Evolutionary conservation across 2,329 filamentous ascomycete genomes (phyloP), one percentile per base, ranked within the genome.

Genomic region (Pseudogymnoascus sp.): DNA sequence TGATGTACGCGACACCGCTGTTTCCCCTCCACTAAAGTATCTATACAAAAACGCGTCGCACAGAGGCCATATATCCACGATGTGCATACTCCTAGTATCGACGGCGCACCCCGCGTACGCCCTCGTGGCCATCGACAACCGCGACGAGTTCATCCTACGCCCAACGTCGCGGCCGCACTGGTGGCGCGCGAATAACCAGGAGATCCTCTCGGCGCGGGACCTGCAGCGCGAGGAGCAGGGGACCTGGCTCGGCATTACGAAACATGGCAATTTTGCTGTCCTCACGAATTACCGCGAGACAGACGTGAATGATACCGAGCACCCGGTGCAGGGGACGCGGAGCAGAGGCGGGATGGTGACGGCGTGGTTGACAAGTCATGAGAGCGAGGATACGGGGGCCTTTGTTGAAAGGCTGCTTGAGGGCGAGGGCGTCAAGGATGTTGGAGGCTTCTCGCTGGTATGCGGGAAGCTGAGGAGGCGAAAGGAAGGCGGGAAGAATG

Each of bases 31-130:
- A 56, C 50, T 13, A 56, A 56, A 56, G 1, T 35, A 56, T 21
- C 10, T 35, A 56, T 16, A n/a, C 16, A 33, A 35, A 14, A 56
- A 3, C n/a, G 16, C 11, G 29, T 35, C 6, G 16, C 29, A 21
- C 29, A 33, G 50, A 56, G 29, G 5, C 50, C n/a, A 35, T 56
- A 33, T 33, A 56, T 21, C 29, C 16, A 56, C 50, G 8, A 93
- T 93, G 89, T 93, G 90, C 73, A 92, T 93, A 76, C 86, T 86
- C 59, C 79, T 93, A 53, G 78, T 91, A 64, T 90, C 89, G 26
- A 93, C 89, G 16, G 82, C 87, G 53, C 89, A 93, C 72, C 89
- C 90, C 8, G 79, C 82, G 68, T 93, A 93, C 75, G 82, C 87
- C 26, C 80, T 93, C 65, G 88, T 93, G 69, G 77, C 90, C 65